phyloP scores from a whole-genome alignment of 305 asterid species.

The Rubia tinctorum region DNA sequence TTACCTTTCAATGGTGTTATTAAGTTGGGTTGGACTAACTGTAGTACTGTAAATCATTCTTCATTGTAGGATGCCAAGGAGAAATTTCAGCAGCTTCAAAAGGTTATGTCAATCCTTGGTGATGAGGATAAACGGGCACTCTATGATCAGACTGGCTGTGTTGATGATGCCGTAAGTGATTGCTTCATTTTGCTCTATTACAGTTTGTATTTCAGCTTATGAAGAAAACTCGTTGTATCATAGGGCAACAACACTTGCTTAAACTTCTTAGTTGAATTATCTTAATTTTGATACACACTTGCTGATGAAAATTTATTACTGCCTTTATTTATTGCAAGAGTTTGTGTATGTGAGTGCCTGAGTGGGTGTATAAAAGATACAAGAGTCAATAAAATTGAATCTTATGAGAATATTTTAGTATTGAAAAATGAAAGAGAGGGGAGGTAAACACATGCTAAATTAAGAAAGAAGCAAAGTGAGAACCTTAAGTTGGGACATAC shows the following conservation, averaged over 20 bases:
- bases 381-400: neutral
- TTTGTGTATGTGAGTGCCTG: neutral
- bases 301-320: neutral
- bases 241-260: neutral
- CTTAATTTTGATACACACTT: neutral
- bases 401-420: neutral
- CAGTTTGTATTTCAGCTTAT: neutral
- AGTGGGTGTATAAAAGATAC: neutral
- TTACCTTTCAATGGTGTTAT: no score
- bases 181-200: slow-evolving; percentile 9
- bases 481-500: neutral
- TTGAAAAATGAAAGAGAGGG: neutral
- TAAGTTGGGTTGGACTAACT: no score
- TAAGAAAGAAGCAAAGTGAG: neutral
- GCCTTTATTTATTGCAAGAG: neutral
- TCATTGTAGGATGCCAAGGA: slow-evolving; percentile 78
- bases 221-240: neutral
- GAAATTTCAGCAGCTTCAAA: slow-evolving; percentile 92
- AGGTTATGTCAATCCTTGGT: slow-evolving; percentile 85
- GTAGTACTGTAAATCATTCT: neutral
- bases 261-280: neutral
- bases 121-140: slow-evolving; percentile 93
- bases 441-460: neutral
- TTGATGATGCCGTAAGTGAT: slow-evolving; percentile 87
- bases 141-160: slow-evolving; percentile 94